These are phyloP conservation scores for Senecio squalidus DNA, from an alignment of 140 eudicot genomes.

Conservation along the genomic window DNA sequence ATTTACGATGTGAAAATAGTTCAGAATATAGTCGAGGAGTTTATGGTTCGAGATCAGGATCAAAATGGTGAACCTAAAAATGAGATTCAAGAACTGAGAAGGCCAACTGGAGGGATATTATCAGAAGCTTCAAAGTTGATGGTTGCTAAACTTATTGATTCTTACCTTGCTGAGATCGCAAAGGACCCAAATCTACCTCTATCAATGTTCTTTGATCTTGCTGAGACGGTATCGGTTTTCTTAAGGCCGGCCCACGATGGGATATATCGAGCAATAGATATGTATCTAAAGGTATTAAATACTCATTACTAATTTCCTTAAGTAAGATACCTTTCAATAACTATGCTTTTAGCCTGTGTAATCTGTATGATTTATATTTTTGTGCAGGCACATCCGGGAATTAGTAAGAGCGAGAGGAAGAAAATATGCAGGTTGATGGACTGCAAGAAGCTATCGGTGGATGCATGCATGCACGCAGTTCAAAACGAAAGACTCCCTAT, in stretches of 20 bases:
- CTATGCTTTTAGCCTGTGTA: background rate
- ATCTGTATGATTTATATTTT: background rate
- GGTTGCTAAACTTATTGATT: slow-evolving; percentile 86
- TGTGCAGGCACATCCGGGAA: slow-evolving; percentile 83
- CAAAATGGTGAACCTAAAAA: slow-evolving; percentile 34
- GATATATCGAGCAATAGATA: slow-evolving; percentile 91
- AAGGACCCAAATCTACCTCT: slow-evolving; percentile 74
- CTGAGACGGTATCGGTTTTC: slow-evolving; percentile 59
- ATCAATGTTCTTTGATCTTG: slow-evolving; percentile 49
- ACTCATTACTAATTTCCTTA: background rate
- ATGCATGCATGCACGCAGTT: slow-evolving; percentile 93
- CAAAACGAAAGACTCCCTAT: slow-evolving; percentile 91
- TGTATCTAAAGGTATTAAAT: slow-evolving; percentile 67
- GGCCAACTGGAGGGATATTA: slow-evolving; percentile 48
- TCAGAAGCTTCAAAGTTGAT: slow-evolving; percentile 93
- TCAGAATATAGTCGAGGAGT: slow-evolving; percentile 57
- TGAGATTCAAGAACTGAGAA: slow-evolving; percentile 54
- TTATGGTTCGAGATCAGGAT: slow-evolving; percentile 49
- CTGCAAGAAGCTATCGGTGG: slow-evolving; percentile 96
- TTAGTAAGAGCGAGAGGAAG: slow-evolving; percentile 91
- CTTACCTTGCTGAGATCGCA: slow-evolving; percentile 75
- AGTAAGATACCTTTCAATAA: too few species aligned
- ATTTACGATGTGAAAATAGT: slow-evolving; percentile 58
- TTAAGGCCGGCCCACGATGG: slow-evolving; percentile 84
- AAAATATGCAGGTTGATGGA: slow-evolving; percentile 76